Evolutionary conservation across 2,329 filamentous ascomycete genomes (phyloP), one percentile per base, ranked within the genome.

Genomic region (Epichloe aotearoae): DNA sequence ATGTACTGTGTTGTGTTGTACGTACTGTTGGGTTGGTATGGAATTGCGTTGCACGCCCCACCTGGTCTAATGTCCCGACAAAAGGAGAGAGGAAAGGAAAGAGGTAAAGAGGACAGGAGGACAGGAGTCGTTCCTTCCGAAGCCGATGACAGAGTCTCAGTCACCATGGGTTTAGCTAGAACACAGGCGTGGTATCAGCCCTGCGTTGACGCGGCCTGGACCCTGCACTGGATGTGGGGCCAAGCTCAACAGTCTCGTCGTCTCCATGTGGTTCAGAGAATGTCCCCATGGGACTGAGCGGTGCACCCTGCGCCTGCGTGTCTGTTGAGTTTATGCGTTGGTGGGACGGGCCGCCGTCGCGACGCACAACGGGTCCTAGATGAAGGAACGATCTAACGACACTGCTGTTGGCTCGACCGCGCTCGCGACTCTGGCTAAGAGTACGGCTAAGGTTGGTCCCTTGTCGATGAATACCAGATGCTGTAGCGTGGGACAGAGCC

Each of bases 341-440:
- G 44, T 62, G 62, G 2, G 40, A 46, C 19, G 50, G 52, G 7
- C 46, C 53, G 11, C 34, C 53, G 15, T 65, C 61, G 7, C 60
- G 64, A 15, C 64, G 63, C 5, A 71, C 56, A 8, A 62, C 62
- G 0, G 74, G 74, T 0, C 74, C 74, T 0, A 73, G 74, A 46
- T 74, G 74, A 12, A 77, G 60, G 26, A 77, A 64, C 46, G 71
- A 67, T 5, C 70, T 62, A 26, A 77, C 58, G 4, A 77, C 55
- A 55, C 70, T 73, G 53, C 66, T 66, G 45, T 70, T 68, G 38
- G 59, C 56, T n/a, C 67, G 57, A 37, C 61, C 60, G 33, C 61
- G 68, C 49, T 67, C 67, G 26, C 65, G 64, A 52, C 68, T 69
- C 47, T 64, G 64, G 55, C 66, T 72, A 15, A 66, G 64, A 17